phyloP scores from a whole-genome alignment of 306 rosid genomes.

The Corylus heterophylla region DNA sequence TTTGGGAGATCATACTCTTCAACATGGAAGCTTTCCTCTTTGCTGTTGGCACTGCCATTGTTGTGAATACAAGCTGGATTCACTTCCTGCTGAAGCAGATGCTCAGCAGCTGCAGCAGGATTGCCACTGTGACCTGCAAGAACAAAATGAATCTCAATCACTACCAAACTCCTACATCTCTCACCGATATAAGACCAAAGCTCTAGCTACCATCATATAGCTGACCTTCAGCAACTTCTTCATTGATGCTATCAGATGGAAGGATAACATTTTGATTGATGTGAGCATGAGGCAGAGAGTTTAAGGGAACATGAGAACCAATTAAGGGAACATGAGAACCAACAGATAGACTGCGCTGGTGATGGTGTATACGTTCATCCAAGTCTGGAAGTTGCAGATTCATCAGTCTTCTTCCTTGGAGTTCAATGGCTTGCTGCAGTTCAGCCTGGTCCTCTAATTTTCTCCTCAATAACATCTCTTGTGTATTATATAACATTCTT shows the following conservation, averaged over 20 bases:
- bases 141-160: slow-evolving; percentile 16
- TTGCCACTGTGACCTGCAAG: slow-evolving; percentile 49
- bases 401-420: slow-evolving; percentile 82
- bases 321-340: slow-evolving; percentile 54
- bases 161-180: slow-evolving; percentile 6
- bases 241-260: slow-evolving; percentile 54
- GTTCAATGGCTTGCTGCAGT: slow-evolving; percentile 77
- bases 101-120: slow-evolving; percentile 36
- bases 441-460: slow-evolving; percentile 84
- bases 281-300: slow-evolving; percentile 49
- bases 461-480: slow-evolving; percentile 67
- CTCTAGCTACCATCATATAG: slow-evolving; percentile 2
- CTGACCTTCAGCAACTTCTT: slow-evolving; percentile 65
- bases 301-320: slow-evolving; percentile 50
- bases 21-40: slow-evolving; percentile 33
- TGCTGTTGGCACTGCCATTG: slow-evolving; percentile 28
- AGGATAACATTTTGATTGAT: slow-evolving; percentile 38
- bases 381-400: slow-evolving; percentile 84
- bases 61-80: slow-evolving; percentile 30
- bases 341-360: slow-evolving; percentile 78
- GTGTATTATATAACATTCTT: slow-evolving; percentile 64
- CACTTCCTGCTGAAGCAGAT: slow-evolving; percentile 45
- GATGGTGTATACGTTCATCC: slow-evolving; percentile 62
- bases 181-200: not conserved
- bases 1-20: slow-evolving; percentile 40